Conservation (phyloP, 2,329 filamentous ascomycete species). For the Pseudogymnoascus sp. region DNA sequence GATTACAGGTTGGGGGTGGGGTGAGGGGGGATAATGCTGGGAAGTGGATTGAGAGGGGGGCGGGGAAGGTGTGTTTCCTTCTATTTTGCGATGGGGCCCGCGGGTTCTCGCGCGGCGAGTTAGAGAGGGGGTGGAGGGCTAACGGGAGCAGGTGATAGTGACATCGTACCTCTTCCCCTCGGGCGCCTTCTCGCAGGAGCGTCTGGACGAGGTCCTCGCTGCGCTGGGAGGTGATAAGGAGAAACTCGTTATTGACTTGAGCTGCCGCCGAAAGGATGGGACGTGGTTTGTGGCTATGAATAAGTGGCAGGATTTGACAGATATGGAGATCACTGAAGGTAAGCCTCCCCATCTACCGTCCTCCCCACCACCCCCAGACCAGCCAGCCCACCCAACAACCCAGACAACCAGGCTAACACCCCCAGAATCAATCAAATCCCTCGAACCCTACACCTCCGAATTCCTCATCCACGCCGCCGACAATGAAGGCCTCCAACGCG, state of each 20-base stretch:
- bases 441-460: conserved; percentile 91
- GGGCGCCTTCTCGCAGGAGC: conserved; percentile 69
- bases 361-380: not conserved
- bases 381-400: conserved; percentile 10
- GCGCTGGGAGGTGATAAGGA: conserved; percentile 66
- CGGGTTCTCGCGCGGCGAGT: not conserved
- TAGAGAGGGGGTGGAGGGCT: not conserved
- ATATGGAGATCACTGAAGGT: conserved; percentile 91
- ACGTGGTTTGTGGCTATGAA: conserved; percentile 98
- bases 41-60: conserved; percentile 80
- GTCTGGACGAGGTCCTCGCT: conserved; percentile 66
- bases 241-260: conserved; percentile 90
- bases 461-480: conserved; percentile 97
- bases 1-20: conserved; percentile 91
- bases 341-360: conserved; percentile 20
- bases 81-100: not conserved
- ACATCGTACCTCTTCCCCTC: conserved; percentile 90
- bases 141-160: conserved; percentile 71
- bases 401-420: not conserved
- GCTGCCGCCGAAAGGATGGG: conserved; percentile 67
- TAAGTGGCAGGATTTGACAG: conserved; percentile 96
- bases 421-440: conserved; percentile 66
- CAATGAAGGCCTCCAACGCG: conserved; percentile 86
- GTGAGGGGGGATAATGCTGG: conserved; percentile 79
- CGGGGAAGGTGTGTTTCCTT: conserved; percentile 64